Percentiles rank a stretch among this genome's conserved stretches.
Evolutionary conservation across 2,329 filamentous ascomycete genomes (phyloP).

Genomic region (Chrysoporthe deuterocubensis): DNA sequence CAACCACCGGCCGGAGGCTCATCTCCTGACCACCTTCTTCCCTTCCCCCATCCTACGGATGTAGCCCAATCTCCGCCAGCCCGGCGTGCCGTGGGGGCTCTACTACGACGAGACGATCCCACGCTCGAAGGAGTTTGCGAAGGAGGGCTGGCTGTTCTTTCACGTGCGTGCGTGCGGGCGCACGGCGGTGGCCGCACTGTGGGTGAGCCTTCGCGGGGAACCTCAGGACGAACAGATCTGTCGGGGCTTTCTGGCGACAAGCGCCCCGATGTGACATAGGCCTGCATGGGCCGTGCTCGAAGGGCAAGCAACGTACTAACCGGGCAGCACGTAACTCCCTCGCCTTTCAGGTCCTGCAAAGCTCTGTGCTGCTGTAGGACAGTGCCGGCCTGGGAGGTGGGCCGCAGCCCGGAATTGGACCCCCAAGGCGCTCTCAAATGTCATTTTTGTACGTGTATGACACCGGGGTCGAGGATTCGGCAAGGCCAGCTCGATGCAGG

Average conservation of each 20-base stretch:
- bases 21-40: neutral
- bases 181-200: neutral
- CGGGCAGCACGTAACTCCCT: too few species aligned
- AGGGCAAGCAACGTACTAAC: too few species aligned
- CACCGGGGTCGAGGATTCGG: neutral
- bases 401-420: neutral
- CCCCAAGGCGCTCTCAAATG: neutral
- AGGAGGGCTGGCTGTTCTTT: neutral
- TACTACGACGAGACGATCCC: neutral
- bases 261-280: neutral
- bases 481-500: slow-evolving; percentile 8
- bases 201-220: neutral
- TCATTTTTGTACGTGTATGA: neutral
- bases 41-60: neutral
- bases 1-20: neutral
- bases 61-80: neutral
- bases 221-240: neutral
- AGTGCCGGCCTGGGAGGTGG: too few species aligned
- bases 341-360: neutral
- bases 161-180: too few species aligned
- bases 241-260: neutral
- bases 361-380: too few species aligned
- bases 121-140: neutral
- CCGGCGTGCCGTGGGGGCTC: neutral
- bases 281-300: neutral